Evolutionary conservation across 306 rosid genomes (phyloP), one percentile per base, ranked within the genome.

Genomic region (Trifolium pratense): DNA sequence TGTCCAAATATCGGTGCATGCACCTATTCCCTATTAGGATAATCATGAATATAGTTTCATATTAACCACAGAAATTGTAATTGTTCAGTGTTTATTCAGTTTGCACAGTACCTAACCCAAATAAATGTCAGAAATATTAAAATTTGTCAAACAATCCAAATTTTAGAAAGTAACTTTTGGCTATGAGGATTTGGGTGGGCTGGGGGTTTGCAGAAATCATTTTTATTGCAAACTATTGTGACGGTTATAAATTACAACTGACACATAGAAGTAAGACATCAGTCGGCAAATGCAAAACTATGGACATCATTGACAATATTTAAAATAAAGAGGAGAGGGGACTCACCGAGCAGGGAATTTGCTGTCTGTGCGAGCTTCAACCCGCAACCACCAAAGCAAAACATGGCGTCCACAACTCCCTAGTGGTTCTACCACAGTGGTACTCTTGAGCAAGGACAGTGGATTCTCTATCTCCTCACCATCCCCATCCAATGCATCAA

Each of bases 341-440:
- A 80, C 87, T 78, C 51, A 92, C 99, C 86, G 85, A 57, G 92
- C 80, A 86, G 99, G 99, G 69, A 95, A 95, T 84, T 90, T 95
- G 89, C 99, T 95, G 81, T 95, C 99, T 3, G 89, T 84, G 53
- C 99, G 99, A 68, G 97, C 99, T 90, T 95, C 97, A 80, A 92
- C 99, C 12, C 99, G 92, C 48, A 95, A 80, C 99, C 97, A 95
- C 97, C 97, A 95, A 29, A 95, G 86, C 82, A 95, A 81, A 77
- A 90, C 89, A 70, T 92, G 96, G 37, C 96, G 97, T 39, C 99
- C 99, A 78, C 99, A 95, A 79, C 75, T 86, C 79, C 97, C 99
- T 49, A 95, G 97, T 15, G 97, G 99, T 80, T 92, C 99, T 17
- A 92, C 92, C 96, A 87, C 71, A 37, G 93, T 84, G 49, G 83